phyloP scores from a whole-genome alignment of 306 rosid genomes.

The Biancaea sappan region DNA sequence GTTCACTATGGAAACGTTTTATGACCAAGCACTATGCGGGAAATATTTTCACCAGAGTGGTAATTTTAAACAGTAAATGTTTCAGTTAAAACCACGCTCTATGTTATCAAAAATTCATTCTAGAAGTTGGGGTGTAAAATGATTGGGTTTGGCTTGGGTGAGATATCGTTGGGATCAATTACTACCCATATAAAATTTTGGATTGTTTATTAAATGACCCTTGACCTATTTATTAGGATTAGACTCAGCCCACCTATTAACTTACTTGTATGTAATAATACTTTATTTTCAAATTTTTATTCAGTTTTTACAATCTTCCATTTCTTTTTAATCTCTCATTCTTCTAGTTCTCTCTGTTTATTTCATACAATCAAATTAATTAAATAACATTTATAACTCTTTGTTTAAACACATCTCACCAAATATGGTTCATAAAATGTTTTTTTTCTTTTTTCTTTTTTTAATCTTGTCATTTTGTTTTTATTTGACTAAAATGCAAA shows the following conservation, averaged over 20 bases:
- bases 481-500: too few species aligned
- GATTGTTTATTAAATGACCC: not conserved
- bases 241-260: not conserved
- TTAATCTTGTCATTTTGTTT: not conserved
- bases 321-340: not conserved
- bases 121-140: not conserved
- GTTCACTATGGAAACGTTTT: not conserved
- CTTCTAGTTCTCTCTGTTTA: not conserved
- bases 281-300: not conserved
- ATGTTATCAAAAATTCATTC: not conserved
- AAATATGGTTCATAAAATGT: not conserved
- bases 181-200: too few species aligned
- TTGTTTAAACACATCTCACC: not conserved
- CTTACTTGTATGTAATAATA: not conserved
- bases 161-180: not conserved
- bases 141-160: not conserved
- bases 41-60: not conserved
- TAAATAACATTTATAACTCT: too few species aligned
- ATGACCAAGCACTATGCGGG: not conserved
- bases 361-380: too few species aligned
- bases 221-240: not conserved
- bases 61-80: not conserved
- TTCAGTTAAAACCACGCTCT: not conserved
- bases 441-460: not conserved
- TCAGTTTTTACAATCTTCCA: not conserved